phyloP scores from a whole-genome alignment of 2,329 filamentous ascomycete species.

The Leptographium procerum region DNA sequence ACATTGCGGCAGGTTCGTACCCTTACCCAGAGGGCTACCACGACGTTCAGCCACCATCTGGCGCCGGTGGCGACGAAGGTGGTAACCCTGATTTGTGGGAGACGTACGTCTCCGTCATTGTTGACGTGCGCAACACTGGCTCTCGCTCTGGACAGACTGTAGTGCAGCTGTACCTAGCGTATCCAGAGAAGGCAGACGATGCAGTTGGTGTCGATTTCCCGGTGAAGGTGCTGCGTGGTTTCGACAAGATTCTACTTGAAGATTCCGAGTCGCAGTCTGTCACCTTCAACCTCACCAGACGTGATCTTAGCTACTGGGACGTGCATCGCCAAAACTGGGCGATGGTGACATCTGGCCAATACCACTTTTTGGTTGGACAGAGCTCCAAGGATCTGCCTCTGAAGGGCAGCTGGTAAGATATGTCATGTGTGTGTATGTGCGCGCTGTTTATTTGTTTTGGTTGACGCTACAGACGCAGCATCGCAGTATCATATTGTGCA shows the following conservation, averaged over 20 bases:
- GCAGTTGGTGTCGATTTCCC: conserved; percentile 10
- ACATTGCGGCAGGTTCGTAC: conserved; percentile 26
- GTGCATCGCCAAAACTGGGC: conserved; percentile 36
- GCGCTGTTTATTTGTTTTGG: not conserved
- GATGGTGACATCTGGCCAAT: conserved; percentile 13
- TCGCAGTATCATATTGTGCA: too few relatives aligned
- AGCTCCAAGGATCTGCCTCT: conserved; percentile 13
- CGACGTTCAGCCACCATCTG: conserved; percentile 36
- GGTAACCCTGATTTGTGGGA: conserved; percentile 57
- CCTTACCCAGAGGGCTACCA: conserved; percentile 47
- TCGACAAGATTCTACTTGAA: conserved; percentile 54
- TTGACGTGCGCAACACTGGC: conserved; percentile 45
- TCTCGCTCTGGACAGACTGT: conserved; percentile 28
- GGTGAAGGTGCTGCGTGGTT: conserved; percentile 56
- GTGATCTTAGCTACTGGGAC: conserved; percentile 45
- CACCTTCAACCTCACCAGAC: conserved; percentile 32
- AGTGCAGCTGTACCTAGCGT: conserved; percentile 35
- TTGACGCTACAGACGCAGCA: not conserved
- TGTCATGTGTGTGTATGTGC: too few relatives aligned
- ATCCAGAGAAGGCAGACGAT: conserved; percentile 20
- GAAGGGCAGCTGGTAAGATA: conserved; percentile 8
- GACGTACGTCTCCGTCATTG: conserved; percentile 35
- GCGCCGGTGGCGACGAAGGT: conserved; percentile 57
- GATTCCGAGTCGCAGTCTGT: conserved; percentile 33
- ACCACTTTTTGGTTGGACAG: conserved; percentile 12